Conservation (phyloP, 1,139 yeast species). For the Pichia inconspicua region DNA sequence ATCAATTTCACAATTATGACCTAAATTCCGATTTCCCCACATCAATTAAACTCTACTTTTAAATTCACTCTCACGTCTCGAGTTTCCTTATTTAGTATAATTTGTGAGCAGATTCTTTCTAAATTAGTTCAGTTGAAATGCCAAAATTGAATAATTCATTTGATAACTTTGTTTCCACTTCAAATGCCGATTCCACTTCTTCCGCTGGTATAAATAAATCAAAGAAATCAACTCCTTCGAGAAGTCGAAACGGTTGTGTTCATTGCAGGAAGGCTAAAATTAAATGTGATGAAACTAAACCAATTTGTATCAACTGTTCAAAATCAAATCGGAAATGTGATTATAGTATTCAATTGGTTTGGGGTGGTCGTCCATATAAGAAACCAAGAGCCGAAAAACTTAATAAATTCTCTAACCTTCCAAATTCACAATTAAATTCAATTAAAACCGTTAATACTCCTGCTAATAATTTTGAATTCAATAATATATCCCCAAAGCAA, state of each 20-base stretch:
- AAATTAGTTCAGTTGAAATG: too few species aligned
- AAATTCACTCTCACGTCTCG: too few species aligned
- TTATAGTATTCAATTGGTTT: slow-evolving; percentile 54
- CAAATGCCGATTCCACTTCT: background rate
- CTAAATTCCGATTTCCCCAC: too few species aligned
- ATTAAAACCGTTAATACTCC: background rate
- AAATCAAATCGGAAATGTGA: slow-evolving; percentile 48
- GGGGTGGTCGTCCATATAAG: slow-evolving; percentile 73
- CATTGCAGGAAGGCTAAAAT: slow-evolving; percentile 61
- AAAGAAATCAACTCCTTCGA: slow-evolving; percentile 2
- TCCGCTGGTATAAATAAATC: background rate
- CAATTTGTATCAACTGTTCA: slow-evolving; percentile 53
- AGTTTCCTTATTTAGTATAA: too few species aligned
- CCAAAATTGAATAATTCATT: too few species aligned
- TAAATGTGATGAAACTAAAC: slow-evolving; percentile 67
- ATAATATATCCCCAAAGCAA: background rate
- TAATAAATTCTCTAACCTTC: slow-evolving; percentile 22
- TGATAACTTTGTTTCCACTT: too few species aligned
- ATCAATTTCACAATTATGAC: too few species aligned
- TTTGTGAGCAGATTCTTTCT: too few species aligned
- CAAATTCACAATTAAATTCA: slow-evolving; percentile 1
- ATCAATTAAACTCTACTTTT: too few species aligned
- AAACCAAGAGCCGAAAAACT: slow-evolving; percentile 30
- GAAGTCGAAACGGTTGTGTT: slow-evolving; percentile 53
- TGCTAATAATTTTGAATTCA: background rate